Conservation (phyloP, 768 basidiomycete species). For the Candolleomyces aberdarensis region DNA sequence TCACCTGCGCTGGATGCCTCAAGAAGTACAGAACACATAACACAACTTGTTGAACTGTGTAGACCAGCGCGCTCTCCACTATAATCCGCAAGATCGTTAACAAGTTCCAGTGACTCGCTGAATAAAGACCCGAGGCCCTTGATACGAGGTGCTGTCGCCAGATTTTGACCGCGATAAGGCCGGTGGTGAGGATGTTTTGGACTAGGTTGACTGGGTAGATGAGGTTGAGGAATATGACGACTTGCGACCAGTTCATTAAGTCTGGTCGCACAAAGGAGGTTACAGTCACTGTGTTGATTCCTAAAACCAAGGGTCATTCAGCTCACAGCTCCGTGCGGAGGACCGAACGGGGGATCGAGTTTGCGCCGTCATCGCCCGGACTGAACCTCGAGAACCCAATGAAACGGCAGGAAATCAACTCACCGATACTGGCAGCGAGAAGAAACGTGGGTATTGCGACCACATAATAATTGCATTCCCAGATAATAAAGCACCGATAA, state of each 20-base stretch:
- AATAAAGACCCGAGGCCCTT: conserved; percentile 17
- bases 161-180: conserved; percentile 24
- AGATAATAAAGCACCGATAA: conserved; percentile 28
- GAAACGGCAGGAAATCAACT: conserved; percentile 9
- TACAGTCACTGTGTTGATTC: conserved; percentile 17
- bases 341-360: background rate
- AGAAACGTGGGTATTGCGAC: conserved; percentile 20
- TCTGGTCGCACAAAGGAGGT: conserved; percentile 20
- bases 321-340: background rate
- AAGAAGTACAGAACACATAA: conserved; percentile 25
- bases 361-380: too few relatives aligned
- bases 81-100: conserved; percentile 24
- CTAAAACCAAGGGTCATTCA: conserved; percentile 5
- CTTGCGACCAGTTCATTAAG: background rate
- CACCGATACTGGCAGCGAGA: conserved; percentile 15
- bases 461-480: conserved; percentile 18
- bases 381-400: too few relatives aligned
- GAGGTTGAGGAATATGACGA: conserved; percentile 14
- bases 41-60: conserved; percentile 24
- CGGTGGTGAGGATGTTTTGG: conserved; percentile 25
- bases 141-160: conserved; percentile 24
- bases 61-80: conserved; percentile 28
- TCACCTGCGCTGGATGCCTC: conserved; percentile 21
- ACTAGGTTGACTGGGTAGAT: conserved; percentile 25
- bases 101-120: conserved; percentile 9